phyloP scores from a whole-genome alignment of 2,329 filamentous ascomycete genomes.

The Xylaria sp. region DNA sequence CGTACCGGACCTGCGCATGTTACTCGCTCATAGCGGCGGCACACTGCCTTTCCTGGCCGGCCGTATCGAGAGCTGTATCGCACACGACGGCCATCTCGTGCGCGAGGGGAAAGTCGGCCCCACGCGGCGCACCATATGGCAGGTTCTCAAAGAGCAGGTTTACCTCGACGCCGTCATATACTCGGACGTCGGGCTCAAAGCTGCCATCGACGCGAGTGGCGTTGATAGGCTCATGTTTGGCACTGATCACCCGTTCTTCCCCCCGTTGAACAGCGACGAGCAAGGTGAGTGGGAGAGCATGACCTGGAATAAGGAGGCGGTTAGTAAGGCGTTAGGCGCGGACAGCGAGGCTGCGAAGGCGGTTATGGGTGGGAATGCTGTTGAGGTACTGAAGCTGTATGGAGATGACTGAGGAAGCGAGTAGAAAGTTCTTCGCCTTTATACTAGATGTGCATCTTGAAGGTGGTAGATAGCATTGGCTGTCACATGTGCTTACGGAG shows the following conservation, averaged over 20 bases:
- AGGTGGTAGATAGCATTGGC: background rate
- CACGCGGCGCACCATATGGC: constrained; percentile 64
- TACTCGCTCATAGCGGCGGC: constrained; percentile 89
- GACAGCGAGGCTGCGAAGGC: constrained; percentile 44
- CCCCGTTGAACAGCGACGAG: constrained; percentile 73
- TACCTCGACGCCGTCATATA: constrained; percentile 91
- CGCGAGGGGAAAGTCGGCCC: constrained; percentile 65
- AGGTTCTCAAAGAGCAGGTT: constrained; percentile 75
- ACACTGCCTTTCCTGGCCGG: constrained; percentile 90
- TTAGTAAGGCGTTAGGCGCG: constrained; percentile 48
- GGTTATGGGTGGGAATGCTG: constrained; percentile 51
- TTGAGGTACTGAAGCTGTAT: constrained; percentile 45
- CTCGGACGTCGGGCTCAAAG: constrained; percentile 76
- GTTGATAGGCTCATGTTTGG: constrained; percentile 82
- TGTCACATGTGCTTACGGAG: background rate
- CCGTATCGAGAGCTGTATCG: constrained; percentile 85
- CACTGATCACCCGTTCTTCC: constrained; percentile 87
- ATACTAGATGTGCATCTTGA: background rate
- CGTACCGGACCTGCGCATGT: constrained; percentile 74
- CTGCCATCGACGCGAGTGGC: constrained; percentile 72
- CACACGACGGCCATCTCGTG: constrained; percentile 82
- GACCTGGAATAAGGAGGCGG: constrained; percentile 60
- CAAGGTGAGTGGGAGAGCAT: constrained; percentile 77
- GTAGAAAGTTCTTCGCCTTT: background rate
- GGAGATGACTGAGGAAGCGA: constrained; percentile 38